Evolutionary conservation across 345 rosid species (phyloP).

Genomic region (Cardamine occulta): DNA sequence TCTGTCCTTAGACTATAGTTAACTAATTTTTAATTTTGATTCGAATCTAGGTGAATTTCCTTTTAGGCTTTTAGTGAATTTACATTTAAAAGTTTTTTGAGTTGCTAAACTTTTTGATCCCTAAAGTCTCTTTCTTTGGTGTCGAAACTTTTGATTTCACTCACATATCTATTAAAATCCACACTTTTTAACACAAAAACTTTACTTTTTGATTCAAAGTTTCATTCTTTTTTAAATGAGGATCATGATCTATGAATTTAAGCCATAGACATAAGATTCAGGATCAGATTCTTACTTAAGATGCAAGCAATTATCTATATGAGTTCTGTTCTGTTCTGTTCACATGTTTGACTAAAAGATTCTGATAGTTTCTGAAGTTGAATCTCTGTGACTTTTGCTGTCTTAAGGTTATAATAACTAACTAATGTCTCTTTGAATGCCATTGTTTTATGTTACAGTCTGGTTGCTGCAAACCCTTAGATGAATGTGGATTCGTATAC

Average conservation of each 20-base stretch:
- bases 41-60: not conserved
- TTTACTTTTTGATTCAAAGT: constrained; percentile 1
- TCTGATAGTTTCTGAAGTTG: not conserved
- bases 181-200: not conserved
- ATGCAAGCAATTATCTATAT: not conserved
- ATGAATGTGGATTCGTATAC: constrained; percentile 62
- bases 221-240: constrained; percentile 7
- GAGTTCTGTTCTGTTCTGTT: constrained; percentile 7
- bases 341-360: not conserved
- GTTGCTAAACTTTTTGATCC: not conserved
- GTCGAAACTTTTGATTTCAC: not conserved
- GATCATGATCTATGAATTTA: not conserved
- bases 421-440: not conserved
- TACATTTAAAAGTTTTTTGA: not conserved
- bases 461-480: constrained; percentile 95
- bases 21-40: not conserved
- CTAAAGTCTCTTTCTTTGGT: not conserved
- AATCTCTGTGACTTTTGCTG: not conserved
- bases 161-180: not conserved
- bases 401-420: not conserved
- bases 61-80: not conserved
- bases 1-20: not conserved
- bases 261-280: not conserved
- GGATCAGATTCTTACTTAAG: not conserved
- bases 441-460: constrained; percentile 55